Conservation (phyloP, 148 eudicot genomes). For the Rhododendron kiyosumense region DNA sequence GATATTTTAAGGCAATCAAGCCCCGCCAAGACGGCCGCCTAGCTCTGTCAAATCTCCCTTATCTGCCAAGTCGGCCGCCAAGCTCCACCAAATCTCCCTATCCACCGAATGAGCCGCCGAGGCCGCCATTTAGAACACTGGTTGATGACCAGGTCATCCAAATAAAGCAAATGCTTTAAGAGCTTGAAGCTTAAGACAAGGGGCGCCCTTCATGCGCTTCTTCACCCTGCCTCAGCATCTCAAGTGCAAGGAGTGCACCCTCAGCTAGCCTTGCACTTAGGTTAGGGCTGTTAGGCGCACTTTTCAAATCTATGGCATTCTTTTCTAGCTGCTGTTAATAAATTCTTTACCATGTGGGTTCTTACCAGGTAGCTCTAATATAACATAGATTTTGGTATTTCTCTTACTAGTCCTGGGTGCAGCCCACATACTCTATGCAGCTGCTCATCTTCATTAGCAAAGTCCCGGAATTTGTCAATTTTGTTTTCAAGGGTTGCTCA, state of each 20-base stretch:
- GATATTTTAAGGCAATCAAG: too few relatives aligned
- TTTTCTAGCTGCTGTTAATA: background rate
- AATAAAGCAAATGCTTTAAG: background rate
- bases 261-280: background rate
- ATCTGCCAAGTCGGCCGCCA: too few relatives aligned
- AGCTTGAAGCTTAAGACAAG: background rate
- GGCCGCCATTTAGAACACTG: too few relatives aligned
- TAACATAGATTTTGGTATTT: background rate
- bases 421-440: background rate
- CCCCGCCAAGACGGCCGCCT: too few relatives aligned
- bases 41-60: too few relatives aligned
- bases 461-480: background rate
- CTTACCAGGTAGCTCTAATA: background rate
- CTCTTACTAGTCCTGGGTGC: background rate
- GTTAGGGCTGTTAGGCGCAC: background rate
- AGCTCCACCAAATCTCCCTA: too few relatives aligned
- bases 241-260: background rate
- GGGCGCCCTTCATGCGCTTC: background rate
- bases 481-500: background rate
- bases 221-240: background rate
- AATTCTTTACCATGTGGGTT: background rate
- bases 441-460: background rate
- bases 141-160: background rate
- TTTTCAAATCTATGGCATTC: background rate
- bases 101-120: too few relatives aligned